Base-by-base conservation (phyloP, 1,139 yeast species). In the Suhomyces bribrorum region DNA sequence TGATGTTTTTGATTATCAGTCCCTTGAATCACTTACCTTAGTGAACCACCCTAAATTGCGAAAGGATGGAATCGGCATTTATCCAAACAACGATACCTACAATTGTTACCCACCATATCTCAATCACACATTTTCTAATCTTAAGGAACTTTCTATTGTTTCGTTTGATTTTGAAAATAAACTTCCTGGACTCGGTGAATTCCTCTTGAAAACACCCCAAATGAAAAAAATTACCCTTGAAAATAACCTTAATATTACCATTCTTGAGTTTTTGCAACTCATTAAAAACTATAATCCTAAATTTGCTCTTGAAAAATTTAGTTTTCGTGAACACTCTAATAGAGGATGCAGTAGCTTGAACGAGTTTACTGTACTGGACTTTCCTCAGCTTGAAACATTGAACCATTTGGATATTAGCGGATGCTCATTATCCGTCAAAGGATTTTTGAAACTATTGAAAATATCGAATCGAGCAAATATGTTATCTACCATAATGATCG, bases 381-480 rank as follows among this genome's bases (percentile, higher is more conserved):
- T 69, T 15, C 50, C 47, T 0, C 66, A 63, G 34, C 45, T 70
- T 9, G 39, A 45, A 11, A 17, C 41, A 2, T 45, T 70, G n/a
- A 29, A 38, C 4, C 44, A 48, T n/a, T 54, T 71, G 20, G 77
- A 71, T 43, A 33, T 71, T 7, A 65, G 65, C 43, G 60, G 66
- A 3, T 56, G 61, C 13, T 61, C 66, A 2, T 45, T 71, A 12
- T 56, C 73, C 1, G 49, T 52, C 16, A 55, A 51, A 18, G 75
- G 74, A 0, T 50, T 71, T 11, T 26, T 53, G 12, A 67, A 61
- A 38, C 38, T 71, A 7, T 45, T 70, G 14, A 37, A 35, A 15
- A 52, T 62, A 3, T 50, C 56, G 12, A 61, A 57, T 23, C 31
- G 16, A 6, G 34, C 45, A 0, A 40, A 45, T 3, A 40, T 47